Evolutionary conservation across 306 rosid genomes (phyloP).

Genomic region (Begonia loranthoides): DNA sequence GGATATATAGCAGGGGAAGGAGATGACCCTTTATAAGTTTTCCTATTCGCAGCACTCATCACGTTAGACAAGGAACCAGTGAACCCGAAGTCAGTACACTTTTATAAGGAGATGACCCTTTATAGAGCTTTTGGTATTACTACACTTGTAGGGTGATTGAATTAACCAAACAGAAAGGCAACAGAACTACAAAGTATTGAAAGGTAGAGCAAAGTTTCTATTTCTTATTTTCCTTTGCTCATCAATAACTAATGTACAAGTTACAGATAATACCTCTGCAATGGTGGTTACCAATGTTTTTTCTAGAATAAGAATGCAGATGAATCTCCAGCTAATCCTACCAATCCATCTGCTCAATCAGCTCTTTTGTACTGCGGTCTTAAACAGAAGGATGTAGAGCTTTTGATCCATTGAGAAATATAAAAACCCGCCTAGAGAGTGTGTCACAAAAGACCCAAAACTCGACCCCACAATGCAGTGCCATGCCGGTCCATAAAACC

Average conservation of each 20-base stretch:
- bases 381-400: conserved; percentile 73
- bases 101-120: no score
- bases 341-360: conserved; percentile 13
- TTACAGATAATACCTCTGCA: background rate
- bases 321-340: background rate
- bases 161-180: no score
- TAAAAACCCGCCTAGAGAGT: conserved; percentile 84
- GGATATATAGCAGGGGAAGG: no score
- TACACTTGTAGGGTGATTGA: no score
- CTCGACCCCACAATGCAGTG: conserved; percentile 92
- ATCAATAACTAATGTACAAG: background rate
- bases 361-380: conserved; percentile 92
- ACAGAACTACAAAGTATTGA: no score
- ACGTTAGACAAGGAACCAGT: no score
- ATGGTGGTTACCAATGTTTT: background rate
- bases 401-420: conserved; percentile 93
- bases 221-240: background rate
- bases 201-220: background rate
- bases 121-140: no score
- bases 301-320: background rate
- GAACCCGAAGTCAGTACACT: no score
- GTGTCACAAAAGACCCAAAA: conserved; percentile 97
- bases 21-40: no score
- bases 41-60: no score
- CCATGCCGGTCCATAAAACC: conserved; percentile 96